Evolutionary conservation across 169 alveolate species (phyloP).

Genomic region (Perkinsus olseni): DNA sequence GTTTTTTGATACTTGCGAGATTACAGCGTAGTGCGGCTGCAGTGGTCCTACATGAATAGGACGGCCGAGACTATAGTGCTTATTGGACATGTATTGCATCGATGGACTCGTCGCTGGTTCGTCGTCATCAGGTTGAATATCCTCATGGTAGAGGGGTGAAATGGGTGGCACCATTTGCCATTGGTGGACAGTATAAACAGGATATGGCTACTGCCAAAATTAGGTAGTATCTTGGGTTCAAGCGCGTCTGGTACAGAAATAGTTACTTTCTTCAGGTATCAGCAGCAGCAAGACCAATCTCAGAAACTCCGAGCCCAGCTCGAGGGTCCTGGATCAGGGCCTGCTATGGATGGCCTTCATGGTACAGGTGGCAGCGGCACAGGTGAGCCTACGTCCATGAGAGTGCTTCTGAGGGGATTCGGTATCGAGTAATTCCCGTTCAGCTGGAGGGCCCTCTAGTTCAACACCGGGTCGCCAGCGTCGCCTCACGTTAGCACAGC

Average conservation of each 20-base stretch:
- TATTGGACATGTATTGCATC: too few species aligned
- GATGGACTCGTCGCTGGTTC: neutral
- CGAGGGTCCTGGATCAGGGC: neutral
- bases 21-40: too few species aligned
- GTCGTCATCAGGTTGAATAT: neutral
- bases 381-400: neutral
- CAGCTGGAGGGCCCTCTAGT: neutral
- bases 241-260: neutral
- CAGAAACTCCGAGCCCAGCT: neutral
- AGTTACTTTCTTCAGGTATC: neutral
- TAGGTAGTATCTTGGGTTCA: neutral
- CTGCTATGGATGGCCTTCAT: neutral
- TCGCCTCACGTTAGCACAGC: neutral
- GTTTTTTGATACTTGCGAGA: too few species aligned
- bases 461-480: neutral
- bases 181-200: neutral
- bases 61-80: too few species aligned
- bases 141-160: neutral
- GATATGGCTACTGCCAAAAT: neutral
- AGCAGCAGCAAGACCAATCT: neutral
- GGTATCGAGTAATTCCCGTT: too few species aligned
- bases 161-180: neutral
- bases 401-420: neutral
- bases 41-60: too few species aligned
- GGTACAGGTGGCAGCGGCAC: neutral